These are phyloP conservation scores for Xylariaceae sp. DNA, from an alignment of 2,329 filamentous ascomycete species.

Conservation along the genomic window DNA sequence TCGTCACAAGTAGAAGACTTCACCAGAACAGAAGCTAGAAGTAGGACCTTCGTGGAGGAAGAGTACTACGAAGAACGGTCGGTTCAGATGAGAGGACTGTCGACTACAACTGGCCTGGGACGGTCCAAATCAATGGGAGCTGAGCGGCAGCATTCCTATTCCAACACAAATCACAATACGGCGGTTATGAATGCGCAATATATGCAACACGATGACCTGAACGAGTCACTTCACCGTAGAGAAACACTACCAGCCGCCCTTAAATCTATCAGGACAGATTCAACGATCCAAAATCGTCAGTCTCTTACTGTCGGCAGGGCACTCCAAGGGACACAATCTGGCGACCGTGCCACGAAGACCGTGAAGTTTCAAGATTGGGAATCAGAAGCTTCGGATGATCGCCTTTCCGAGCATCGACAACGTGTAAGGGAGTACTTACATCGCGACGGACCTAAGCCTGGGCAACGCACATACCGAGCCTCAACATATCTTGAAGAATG, in stretches of 20 bases:
- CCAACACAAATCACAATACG: slow-evolving; percentile 14
- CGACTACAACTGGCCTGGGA: slow-evolving; percentile 23
- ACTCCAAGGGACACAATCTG: slow-evolving; percentile 11
- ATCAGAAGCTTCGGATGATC: slow-evolving; percentile 18
- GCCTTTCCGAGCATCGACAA: slow-evolving; percentile 25
- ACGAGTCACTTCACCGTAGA: slow-evolving; percentile 9
- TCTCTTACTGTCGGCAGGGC: slow-evolving; percentile 4
- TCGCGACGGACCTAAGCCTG: slow-evolving; percentile 37
- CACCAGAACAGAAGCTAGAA: slow-evolving; percentile 25
- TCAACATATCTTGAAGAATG: slow-evolving; percentile 65
- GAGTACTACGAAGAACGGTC: slow-evolving; percentile 23
- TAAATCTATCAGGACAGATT: slow-evolving; percentile 17
- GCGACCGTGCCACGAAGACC: slow-evolving; percentile 24
- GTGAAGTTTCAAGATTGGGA: slow-evolving; percentile 31
- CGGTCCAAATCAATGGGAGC: slow-evolving; percentile 23
- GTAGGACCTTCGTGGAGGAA: slow-evolving; percentile 22
- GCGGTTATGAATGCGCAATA: slow-evolving; percentile 17
- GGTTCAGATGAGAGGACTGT: slow-evolving; percentile 22
- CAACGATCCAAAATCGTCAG: slow-evolving; percentile 13
- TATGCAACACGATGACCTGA: slow-evolving; percentile 11
- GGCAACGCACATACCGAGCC: slow-evolving; percentile 53
- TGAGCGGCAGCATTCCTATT: slow-evolving; percentile 14
- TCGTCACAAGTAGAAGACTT: slow-evolving; percentile 18
- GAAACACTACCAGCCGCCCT: slow-evolving; percentile 8
- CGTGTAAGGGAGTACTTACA: slow-evolving; percentile 28